Base-by-base conservation (phyloP, 176 grass and related monocot species). In the Oryza punctata region DNA sequence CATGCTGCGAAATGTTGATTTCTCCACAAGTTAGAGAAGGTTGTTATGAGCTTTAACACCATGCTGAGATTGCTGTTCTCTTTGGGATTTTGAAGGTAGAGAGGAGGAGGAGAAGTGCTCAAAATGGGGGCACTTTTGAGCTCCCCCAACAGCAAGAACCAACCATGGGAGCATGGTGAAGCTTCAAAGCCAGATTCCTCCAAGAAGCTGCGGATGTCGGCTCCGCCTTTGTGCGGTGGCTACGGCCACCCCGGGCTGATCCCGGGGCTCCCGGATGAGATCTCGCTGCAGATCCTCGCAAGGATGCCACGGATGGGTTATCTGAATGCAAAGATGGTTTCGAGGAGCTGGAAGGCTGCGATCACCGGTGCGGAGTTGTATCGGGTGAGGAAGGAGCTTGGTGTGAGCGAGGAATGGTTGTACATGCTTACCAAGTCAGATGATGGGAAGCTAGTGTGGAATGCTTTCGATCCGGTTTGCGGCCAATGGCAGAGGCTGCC, bases 281-380 rank as follows among this genome's bases (percentile, higher is more conserved):
- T 94, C 66, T 94, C 92, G 10, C 32, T 91, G 43, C 92, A 91
- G 45, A 91, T 94, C 81, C 89, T 94, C 33, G 92, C 92, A 15
- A 86, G 92, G 60, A 67, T 89, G 49, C 84, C 89, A 1, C 87
- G 92, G 79, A 60, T 81, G 19, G 61, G 32, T 1, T 91, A 94
- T 43, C 12, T 94, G 41, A 87, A 50, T 26, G 73, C 80, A 15
- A 94, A 94, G 78, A 69, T 78, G 69, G 89, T 94, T 47, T 94
- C 89, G 10, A 49, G 63, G 47, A 91, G 86, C 85, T 94, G 92
- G 92, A 94, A 87, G 59, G 67, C 70, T 2, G 87, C 89, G 10
- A 50, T 94, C 24, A 89, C 84, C 0, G 30, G 82, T 1, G 0
- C 46, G 0, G 92, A 91, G 63, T 4, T 94, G 57, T 91, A 85